phyloP scores from a whole-genome alignment of 1,284 basidiomycete genomes.

The Ustilago cynodontis region DNA sequence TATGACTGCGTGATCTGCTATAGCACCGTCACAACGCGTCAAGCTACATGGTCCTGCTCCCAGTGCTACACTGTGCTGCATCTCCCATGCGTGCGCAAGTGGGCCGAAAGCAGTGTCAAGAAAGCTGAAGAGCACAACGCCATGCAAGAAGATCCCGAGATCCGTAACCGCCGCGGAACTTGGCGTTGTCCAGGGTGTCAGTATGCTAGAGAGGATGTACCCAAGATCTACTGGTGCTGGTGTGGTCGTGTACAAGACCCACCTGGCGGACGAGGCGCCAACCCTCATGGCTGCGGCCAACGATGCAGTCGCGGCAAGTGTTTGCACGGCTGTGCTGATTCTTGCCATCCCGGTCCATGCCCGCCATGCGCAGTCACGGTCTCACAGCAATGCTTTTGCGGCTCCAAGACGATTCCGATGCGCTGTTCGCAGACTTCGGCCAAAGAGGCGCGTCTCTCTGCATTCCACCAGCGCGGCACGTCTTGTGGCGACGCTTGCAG shows the following conservation, averaged over 20 bases:
- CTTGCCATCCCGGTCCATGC: constrained; percentile 68
- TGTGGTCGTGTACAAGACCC: constrained; percentile 61
- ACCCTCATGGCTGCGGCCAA: constrained; percentile 66
- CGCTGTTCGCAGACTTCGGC: constrained; percentile 64
- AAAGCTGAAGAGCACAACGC: constrained; percentile 66
- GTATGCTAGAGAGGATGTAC: constrained; percentile 59
- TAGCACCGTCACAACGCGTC: constrained; percentile 57
- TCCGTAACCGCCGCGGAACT: constrained; percentile 58
- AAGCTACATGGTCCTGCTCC: constrained; percentile 65
- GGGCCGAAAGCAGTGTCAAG: constrained; percentile 66
- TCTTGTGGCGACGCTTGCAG: constrained; percentile 63
- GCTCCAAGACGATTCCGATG: constrained; percentile 52
- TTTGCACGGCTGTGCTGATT: constrained; percentile 61
- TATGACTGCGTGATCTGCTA: constrained; percentile 69
- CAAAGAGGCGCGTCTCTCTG: constrained; percentile 33
- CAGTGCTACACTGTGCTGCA: constrained; percentile 67
- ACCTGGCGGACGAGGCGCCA: constrained; percentile 40
- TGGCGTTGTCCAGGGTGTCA: constrained; percentile 69
- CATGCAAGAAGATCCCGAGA: constrained; percentile 66
- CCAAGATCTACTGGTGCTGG: constrained; percentile 67
- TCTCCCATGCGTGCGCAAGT: constrained; percentile 64
- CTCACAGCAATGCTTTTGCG: constrained; percentile 66
- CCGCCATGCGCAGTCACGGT: constrained; percentile 66
- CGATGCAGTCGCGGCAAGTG: constrained; percentile 60
- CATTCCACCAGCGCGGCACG: constrained; percentile 43